Conservation (phyloP, 2,329 filamentous ascomycete genomes). For the Xylaria sp. region DNA sequence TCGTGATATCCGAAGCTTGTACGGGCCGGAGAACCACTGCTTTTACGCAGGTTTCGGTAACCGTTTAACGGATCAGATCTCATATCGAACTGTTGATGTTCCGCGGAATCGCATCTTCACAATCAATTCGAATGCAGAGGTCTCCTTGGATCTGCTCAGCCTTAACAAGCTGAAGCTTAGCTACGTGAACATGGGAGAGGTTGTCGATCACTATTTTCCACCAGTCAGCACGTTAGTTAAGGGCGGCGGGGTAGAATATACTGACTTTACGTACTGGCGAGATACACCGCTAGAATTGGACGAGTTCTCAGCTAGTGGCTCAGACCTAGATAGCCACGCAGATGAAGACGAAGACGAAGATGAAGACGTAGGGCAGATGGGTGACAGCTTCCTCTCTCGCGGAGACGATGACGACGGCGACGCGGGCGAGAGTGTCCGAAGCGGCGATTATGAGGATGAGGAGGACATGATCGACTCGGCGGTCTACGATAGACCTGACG, state of each 20-base stretch:
- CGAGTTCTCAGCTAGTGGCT: constrained; percentile 85
- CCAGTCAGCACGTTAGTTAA: constrained; percentile 88
- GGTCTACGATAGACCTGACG: constrained; percentile 53
- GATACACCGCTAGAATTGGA: constrained; percentile 84
- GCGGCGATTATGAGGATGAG: constrained; percentile 58
- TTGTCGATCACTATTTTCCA: constrained; percentile 98
- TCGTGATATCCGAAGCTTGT: constrained; percentile 91
- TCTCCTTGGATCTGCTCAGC: constrained; percentile 87
- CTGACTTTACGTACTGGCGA: constrained; percentile 97
- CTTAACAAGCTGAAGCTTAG: constrained; percentile 96
- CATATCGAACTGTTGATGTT: constrained; percentile 95
- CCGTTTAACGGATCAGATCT: constrained; percentile 93
- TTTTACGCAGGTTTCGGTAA: constrained; percentile 99
- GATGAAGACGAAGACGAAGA: constrained; percentile 59
- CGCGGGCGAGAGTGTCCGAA: constrained; percentile 56
- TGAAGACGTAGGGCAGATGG: constrained; percentile 58
- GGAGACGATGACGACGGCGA: constrained; percentile 53
- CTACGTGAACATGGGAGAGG: constrained; percentile 96
- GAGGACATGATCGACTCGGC: constrained; percentile 56
- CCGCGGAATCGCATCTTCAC: constrained; percentile 96
- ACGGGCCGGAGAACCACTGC: constrained; percentile 78
- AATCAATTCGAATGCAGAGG: constrained; percentile 97
- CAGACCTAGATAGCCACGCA: constrained; percentile 54
- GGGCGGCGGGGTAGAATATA: constrained; percentile 92
- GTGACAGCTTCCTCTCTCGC: constrained; percentile 58